Evolutionary conservation across 495 filamentous ascomycete species (phyloP), one percentile per base, ranked within the genome.

Genomic region (Aspergillus bertholletiae): DNA sequence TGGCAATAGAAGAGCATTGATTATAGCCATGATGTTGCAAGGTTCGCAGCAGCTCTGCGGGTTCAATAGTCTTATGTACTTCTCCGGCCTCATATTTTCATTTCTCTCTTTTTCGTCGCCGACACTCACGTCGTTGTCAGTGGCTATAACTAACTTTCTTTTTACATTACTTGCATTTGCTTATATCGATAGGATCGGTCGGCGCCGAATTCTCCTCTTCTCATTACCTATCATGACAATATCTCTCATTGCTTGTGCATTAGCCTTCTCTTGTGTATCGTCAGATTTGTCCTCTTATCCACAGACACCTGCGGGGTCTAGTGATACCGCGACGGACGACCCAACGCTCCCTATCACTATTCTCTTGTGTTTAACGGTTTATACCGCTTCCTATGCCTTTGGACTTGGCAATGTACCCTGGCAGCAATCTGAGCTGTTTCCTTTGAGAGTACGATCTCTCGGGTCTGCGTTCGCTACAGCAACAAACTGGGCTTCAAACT

Each of bases 61-160:
- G 7, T 97, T 96, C 68, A 96, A 96, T 71, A 88, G 87, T 44
- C 78, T 96, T 12, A 97, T 97, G 92, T 97, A 97, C 67, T 96
- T 92, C 67, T 92, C 90, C 7, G 89, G 90, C 4, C 96, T 91
- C 5, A 90, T 97, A 27, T 97, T 97, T 67, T 77, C 84, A 11
- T 72, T 90, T 26, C 75, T 96, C 20, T 87, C 87, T 2, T 96
- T 96, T 68, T 77, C 78, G 27, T 85, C 83, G 17, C 92, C 92
- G 23, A 96, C 89, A 0, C 77, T 93, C 43, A 90, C 87, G 2
- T 88, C 90, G 2, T 80, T 96, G 37, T 84, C 84, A 5, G 86
- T 96, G 28, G 92, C 92, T 2, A 64, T 83, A 58, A 93, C 92
- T 17, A 97, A 97, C 59, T 92, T 94, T 64, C 50, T 80, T 43